These are phyloP conservation scores for Zymoseptoria pseudotritici DNA, from an alignment of 2,329 filamentous ascomycete genomes.

Conservation along the genomic window DNA sequence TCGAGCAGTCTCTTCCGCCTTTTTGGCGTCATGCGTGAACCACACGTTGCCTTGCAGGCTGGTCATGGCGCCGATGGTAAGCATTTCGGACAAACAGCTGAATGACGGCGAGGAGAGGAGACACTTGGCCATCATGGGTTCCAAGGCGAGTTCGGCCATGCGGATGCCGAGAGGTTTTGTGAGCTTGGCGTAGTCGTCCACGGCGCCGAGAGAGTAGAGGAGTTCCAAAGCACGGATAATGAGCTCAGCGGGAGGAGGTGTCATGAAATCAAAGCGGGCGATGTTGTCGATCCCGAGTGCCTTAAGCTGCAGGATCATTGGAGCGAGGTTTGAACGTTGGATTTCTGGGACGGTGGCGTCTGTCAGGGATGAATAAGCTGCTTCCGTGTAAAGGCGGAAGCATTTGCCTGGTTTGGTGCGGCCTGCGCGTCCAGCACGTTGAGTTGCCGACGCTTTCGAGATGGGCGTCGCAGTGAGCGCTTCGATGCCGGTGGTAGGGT, in stretches of 20 bases:
- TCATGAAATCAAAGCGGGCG: slow-evolving; percentile 81
- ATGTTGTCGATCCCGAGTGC: slow-evolving; percentile 94
- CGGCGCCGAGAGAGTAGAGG: slow-evolving; percentile 74
- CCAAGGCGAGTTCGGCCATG: slow-evolving; percentile 89
- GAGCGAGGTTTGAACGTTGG: slow-evolving; percentile 82
- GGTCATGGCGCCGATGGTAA: slow-evolving; percentile 91
- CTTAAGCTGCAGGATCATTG: slow-evolving; percentile 83
- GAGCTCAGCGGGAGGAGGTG: slow-evolving; percentile 74
- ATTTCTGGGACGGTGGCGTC: slow-evolving; percentile 80
- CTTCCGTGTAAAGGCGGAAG: slow-evolving; percentile 83
- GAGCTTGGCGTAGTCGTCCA: slow-evolving; percentile 85
- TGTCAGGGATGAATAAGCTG: slow-evolving; percentile 56
- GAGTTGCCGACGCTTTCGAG: slow-evolving; percentile 87
- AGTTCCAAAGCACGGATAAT: slow-evolving; percentile 81
- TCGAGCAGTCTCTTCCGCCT: slow-evolving; percentile 63
- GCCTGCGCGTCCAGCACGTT: slow-evolving; percentile 82
- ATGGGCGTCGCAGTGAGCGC: slow-evolving; percentile 72
- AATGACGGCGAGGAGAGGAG: slow-evolving; percentile 69
- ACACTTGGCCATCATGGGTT: slow-evolving; percentile 92
- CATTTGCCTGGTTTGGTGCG: slow-evolving; percentile 88
- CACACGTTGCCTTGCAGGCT: slow-evolving; percentile 76
- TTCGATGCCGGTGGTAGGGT: slow-evolving; percentile 79
- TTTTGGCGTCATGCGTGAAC: slow-evolving; percentile 72
- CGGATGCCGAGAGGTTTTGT: slow-evolving; percentile 78
- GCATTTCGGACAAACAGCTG: slow-evolving; percentile 72